Evolutionary conservation across 1,284 basidiomycete species (phyloP), one percentile per base, ranked within the genome.

Genomic region (Athelia sp.): DNA sequence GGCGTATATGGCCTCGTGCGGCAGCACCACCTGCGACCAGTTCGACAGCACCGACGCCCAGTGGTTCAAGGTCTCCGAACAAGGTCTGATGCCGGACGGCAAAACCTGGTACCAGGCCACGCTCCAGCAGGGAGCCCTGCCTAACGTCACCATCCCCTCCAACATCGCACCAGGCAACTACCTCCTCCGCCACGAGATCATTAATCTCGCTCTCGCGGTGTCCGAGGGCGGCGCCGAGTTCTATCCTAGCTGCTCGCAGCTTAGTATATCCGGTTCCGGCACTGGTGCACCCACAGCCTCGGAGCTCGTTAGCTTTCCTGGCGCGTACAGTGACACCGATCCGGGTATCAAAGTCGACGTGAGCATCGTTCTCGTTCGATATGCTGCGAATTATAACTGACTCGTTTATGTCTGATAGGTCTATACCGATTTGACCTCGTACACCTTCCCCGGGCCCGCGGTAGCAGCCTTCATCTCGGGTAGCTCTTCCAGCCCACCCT

Each of bases 1-100:
- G 65, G 83, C 81, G 32, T 90, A 90, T 62, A 75, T 90, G 75
- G 76, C 84, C 0, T 71, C 75, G 11, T 88, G 85, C 56, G 79
- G 77, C 1, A 61, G 65, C 22, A 68, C 69, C 0, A 67, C 77
- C 2, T 87, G 86, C 65, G 73, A 77, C 59, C 65, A 81, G 53
- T 87, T 81, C 63, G 70, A 87, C 57, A 58, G 76, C 2, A 67
- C 72, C 4, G 61, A 72, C 11, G 82, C 83, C 2, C 68, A 81
- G 58, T 89, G 82, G 82, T 88, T 89, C 75, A 89, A 90, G 61
- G 72, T 75, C 49, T 51, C 68, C 14, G 64, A 75, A 52, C 58
- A 63, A 22, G 73, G 71, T 9, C 18, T 44, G 4, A 11, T 22
- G 17, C 8, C 14, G 10, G 45, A 46, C 18, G 23, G 29, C n/a